Conservation (phyloP, 73 alveolate genomes). For the Tetrahymena malaccensis region DNA sequence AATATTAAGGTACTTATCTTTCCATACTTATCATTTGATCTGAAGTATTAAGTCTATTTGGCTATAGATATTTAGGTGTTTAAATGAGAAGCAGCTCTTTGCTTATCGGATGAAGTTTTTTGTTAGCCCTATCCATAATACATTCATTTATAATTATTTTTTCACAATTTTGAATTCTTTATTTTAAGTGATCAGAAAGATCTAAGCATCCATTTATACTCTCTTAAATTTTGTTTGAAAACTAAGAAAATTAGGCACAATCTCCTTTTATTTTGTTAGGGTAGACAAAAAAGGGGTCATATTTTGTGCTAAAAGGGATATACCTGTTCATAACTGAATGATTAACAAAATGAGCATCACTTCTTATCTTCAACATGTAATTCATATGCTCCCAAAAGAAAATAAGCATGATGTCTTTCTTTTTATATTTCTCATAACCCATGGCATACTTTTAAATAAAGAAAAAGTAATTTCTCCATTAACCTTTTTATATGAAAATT, state of each 20-base stretch:
- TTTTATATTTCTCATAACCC: background rate
- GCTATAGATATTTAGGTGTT: background rate
- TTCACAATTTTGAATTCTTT: background rate
- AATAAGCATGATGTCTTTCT: background rate
- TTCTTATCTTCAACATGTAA: background rate
- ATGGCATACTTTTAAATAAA: background rate
- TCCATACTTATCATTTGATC: background rate
- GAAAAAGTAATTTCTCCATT: background rate
- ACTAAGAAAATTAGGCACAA: background rate
- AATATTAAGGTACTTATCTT: background rate
- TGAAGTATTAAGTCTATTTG: background rate
- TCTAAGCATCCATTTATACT: background rate
- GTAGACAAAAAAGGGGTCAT: background rate
- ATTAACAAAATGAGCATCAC: background rate
- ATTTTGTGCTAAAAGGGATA: background rate
- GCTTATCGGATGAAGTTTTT: background rate
- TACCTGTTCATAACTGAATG: background rate
- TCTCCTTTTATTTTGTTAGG: background rate
- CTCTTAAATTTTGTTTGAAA: background rate
- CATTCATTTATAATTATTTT: background rate
- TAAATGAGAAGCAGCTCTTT: background rate
- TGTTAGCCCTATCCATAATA: background rate
- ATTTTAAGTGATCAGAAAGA: background rate
- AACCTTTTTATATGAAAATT: background rate
- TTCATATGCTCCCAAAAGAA: background rate